Evolutionary conservation across 2,329 filamentous ascomycete species (phyloP).

Genomic region (Alternaria novae-zelandiae): DNA sequence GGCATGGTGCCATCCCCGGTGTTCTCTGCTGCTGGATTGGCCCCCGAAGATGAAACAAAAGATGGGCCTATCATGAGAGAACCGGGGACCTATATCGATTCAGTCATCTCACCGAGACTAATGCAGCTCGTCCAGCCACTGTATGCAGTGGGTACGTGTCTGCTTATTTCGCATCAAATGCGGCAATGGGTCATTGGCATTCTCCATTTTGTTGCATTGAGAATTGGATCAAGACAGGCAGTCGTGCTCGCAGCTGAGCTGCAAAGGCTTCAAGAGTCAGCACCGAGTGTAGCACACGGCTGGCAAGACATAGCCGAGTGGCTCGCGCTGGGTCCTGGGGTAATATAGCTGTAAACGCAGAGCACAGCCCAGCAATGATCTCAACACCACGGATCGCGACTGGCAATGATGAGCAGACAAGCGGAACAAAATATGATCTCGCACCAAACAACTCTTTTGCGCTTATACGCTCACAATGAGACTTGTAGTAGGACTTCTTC

Average conservation of each 20-base stretch:
- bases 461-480: background rate
- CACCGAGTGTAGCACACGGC: background rate
- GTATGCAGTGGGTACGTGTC: constrained; percentile 22
- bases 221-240: constrained; percentile 36
- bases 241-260: constrained; percentile 31
- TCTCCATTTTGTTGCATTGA: constrained; percentile 29
- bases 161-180: constrained; percentile 20
- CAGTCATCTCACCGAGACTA: constrained; percentile 28
- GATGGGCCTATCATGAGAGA: background rate
- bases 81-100: constrained; percentile 30
- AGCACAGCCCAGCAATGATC: background rate
- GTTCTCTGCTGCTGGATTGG: background rate
- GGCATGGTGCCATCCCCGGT: constrained; percentile 36
- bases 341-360: background rate
- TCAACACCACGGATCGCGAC: background rate
- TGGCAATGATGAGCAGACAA: background rate
- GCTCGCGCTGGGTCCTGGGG: background rate
- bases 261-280: constrained; percentile 12
- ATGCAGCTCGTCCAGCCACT: constrained; percentile 38
- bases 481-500: background rate
- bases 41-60: background rate
- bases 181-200: constrained; percentile 32
- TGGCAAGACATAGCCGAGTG: background rate
- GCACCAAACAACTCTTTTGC: background rate
- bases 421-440: background rate